Evolutionary conservation across 2,329 filamentous ascomycete species (phyloP), one percentile per base, ranked within the genome.

Genomic region (Sporothrix luriei): DNA sequence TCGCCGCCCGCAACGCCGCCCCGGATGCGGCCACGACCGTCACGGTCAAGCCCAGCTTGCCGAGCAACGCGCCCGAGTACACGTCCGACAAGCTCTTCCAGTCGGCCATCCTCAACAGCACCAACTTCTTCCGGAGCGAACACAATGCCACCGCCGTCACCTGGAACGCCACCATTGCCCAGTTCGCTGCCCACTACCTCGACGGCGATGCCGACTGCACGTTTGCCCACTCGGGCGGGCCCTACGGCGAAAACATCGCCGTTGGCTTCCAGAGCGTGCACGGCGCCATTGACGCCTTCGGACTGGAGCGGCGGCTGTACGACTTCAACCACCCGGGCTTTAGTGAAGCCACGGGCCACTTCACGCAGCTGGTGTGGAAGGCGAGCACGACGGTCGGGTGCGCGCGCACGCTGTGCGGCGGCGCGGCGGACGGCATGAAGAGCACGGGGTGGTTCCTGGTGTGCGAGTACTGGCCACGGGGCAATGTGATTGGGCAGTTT

Each of bases 161-260:
- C 3, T 93, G 90, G 90, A 93, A 93, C 79, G 75, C 79, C 6
- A 90, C 88, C 0, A 82, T 91, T 7, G 85, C 85, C 1, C 74
- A 77, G 3, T 88, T 83, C 71, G 88, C 90, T 0, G 71, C 74
- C 4, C 75, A 80, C 1, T 91, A 86, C 74, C 80, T 86, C 19
- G 74, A 75, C 62, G 73, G 75, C 10, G 73, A 76, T 70, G 73
- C 76, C 71, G 72, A 73, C 46, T 86, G 85, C 77, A 75, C 76
- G 2, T 87, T 88, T 72, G 76, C 79, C 66, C 88, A 90, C 79
- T 86, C 81, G 72, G 83, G 84, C 68, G 88, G 88, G 0, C 86
- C 88, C 0, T 88, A 88, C 72, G 91, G 91, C 75, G 91, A 94
- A 79, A 94, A 93, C 78, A 83, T 94, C 3, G 90, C 90, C 9